Base-by-base conservation (phyloP, 345 rosid species). In the Salix purpurea region DNA sequence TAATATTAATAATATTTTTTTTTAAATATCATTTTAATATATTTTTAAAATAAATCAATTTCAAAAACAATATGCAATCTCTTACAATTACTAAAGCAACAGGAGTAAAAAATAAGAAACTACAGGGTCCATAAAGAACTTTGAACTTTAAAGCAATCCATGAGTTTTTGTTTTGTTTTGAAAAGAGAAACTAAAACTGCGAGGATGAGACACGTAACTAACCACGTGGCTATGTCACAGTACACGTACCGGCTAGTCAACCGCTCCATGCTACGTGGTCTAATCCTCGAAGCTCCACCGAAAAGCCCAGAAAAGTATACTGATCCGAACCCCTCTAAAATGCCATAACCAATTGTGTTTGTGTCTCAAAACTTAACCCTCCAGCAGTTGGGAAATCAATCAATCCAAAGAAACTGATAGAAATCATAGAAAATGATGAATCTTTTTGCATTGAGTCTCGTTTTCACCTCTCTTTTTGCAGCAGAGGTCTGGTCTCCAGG, bases 401-500 rank as follows among this genome's bases (percentile, higher is more conserved):
- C 60, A 54, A 54, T 54, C 4, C 24, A 21, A 54, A 54, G 24
- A 54, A 54, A 21, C 12, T 6, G 60, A 21, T 40, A 40, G 3
- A 40, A 10, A 40, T 40, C 13, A 40, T 40, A 7, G 28, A 78
- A 65, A 71, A 91, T 93, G 92, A 89, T 74, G 77, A 93, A 90
- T 75, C 32, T 86, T 7, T 69, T 90, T n/a, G 88, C 89, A 6
- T 15, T 91, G n/a, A 74, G 77, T 85, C 89, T 95, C 11, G 78
- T 89, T 12, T 61, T 84, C 6, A 79, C 82, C 58, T 87, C 94
- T 2, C 76, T 93, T 16, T 82, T 88, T n/a, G 84, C 83, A 13
- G 87, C 94, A 56, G 83, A 89, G 65, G 83, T 90, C 2, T 89
- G 87, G 89, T 88, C 94, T 69, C 94, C 89, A 28, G 70, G 10